Conservation (phyloP, 768 basidiomycete genomes). For the Tremella yokohamensis region DNA sequence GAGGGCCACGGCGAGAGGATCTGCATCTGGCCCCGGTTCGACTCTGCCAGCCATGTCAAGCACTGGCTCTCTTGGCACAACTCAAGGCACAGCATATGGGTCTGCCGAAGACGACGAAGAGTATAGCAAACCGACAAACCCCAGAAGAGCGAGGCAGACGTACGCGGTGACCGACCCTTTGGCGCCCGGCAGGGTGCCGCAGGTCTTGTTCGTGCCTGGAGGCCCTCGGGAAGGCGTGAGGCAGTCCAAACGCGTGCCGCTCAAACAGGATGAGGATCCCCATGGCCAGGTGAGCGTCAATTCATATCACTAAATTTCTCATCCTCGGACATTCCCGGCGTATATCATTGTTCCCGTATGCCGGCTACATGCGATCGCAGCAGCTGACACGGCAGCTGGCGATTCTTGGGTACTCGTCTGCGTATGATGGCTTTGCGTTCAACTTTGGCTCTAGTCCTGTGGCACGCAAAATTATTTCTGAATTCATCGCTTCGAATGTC, state of each 20-base stretch:
- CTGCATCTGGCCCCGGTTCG: neutral
- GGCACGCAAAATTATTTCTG: slow-evolving; percentile 41
- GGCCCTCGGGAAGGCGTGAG: neutral
- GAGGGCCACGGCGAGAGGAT: neutral
- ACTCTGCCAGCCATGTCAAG: neutral
- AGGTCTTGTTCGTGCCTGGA: slow-evolving; percentile 36
- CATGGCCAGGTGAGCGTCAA: too few species aligned
- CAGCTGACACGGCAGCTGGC: slow-evolving; percentile 27
- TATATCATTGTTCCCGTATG: too few species aligned
- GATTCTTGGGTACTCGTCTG: slow-evolving; percentile 38
- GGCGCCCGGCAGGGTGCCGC: slow-evolving; percentile 33
- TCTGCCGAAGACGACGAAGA: slow-evolving; percentile 19
- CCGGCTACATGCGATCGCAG: too few species aligned
- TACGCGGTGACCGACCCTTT: slow-evolving; percentile 33
- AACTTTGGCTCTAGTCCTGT: slow-evolving; percentile 37
- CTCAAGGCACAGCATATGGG: neutral
- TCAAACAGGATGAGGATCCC: neutral
- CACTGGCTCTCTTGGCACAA: neutral
- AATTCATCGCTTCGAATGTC: slow-evolving; percentile 47
- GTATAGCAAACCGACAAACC: slow-evolving; percentile 22
- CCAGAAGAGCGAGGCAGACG: slow-evolving; percentile 21
- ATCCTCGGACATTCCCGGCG: too few species aligned
- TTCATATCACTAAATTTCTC: too few species aligned
- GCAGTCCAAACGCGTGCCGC: neutral
- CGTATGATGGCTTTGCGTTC: slow-evolving; percentile 36